phyloP scores from a whole-genome alignment of 1,284 basidiomycete genomes.

The Sporisorium iseilematis-ciliati region DNA sequence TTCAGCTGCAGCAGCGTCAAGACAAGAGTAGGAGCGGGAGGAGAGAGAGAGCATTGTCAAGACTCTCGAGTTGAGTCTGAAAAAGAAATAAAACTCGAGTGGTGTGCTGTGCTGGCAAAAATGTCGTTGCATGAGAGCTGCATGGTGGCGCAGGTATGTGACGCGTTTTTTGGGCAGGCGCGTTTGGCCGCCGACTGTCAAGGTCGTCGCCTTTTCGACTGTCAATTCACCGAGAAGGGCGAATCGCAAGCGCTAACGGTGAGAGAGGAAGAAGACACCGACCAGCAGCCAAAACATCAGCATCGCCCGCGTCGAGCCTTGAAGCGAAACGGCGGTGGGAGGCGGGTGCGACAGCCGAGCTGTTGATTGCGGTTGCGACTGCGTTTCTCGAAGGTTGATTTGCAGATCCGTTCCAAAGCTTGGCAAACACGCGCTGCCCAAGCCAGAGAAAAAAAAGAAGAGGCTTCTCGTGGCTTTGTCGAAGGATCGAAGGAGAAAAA shows the following conservation, averaged over 20 bases:
- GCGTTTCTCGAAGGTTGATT: slow-evolving; percentile 2
- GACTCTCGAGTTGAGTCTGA: no score
- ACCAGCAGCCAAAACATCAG: neutral
- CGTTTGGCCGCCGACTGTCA: no score
- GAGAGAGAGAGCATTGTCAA: no score
- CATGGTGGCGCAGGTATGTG: no score
- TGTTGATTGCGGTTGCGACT: neutral
- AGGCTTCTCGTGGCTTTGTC: slow-evolving; percentile 1
- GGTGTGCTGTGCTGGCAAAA: no score
- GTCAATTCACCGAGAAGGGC: neutral
- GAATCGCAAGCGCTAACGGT: neutral
- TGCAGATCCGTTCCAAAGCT: slow-evolving; percentile 7
- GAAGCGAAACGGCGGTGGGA: slow-evolving; percentile 7
- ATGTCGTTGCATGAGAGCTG: no score
- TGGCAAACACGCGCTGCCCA: neutral
- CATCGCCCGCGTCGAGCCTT: neutral
- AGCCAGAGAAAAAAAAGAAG: neutral
- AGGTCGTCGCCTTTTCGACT: no score
- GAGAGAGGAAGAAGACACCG: neutral
- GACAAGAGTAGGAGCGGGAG: no score
- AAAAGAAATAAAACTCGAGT: no score
- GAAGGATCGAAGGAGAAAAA: neutral
- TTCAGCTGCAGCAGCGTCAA: slow-evolving; percentile 12
- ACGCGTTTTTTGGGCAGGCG: no score
- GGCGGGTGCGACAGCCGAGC: neutral